Conservation (phyloP, 148 eudicot genomes). For the Rhododendron henanense region DNA sequence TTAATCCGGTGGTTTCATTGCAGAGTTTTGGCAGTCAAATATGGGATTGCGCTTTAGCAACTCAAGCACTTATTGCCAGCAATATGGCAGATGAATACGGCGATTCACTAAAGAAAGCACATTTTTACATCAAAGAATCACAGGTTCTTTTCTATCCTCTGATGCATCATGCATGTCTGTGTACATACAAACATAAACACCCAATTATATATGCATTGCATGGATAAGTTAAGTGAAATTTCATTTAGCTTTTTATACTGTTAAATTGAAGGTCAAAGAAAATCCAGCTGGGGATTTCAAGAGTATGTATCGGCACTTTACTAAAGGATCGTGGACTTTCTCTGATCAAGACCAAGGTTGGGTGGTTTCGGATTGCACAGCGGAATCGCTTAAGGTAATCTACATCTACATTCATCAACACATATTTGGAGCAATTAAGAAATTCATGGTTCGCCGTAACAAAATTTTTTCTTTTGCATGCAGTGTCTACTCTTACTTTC, state of each 20-base stretch:
- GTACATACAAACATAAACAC: not conserved
- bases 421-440: not conserved
- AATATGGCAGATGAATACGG: constrained; percentile 52
- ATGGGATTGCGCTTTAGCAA: constrained; percentile 44
- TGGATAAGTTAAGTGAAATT: not conserved
- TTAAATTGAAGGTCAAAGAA: constrained; percentile 25
- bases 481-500: constrained; percentile 41
- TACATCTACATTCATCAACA: not conserved
- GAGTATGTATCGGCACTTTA: constrained; percentile 37
- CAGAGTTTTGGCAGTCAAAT: constrained; percentile 49
- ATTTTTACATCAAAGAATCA: constrained; percentile 44
- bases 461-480: not conserved
- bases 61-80: constrained; percentile 42
- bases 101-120: constrained; percentile 38
- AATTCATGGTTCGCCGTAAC: not conserved
- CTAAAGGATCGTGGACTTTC: constrained; percentile 52
- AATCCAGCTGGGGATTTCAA: constrained; percentile 35
- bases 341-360: constrained; percentile 50
- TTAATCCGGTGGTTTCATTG: not conserved
- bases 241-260: not conserved
- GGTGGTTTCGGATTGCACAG: constrained; percentile 43
- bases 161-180: not conserved
- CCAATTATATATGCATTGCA: not conserved
- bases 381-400: constrained; percentile 36
- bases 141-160: constrained; percentile 20